Evolutionary conservation across 208 protist species (phyloP).

Genomic region (Strigomonas culicis): DNA sequence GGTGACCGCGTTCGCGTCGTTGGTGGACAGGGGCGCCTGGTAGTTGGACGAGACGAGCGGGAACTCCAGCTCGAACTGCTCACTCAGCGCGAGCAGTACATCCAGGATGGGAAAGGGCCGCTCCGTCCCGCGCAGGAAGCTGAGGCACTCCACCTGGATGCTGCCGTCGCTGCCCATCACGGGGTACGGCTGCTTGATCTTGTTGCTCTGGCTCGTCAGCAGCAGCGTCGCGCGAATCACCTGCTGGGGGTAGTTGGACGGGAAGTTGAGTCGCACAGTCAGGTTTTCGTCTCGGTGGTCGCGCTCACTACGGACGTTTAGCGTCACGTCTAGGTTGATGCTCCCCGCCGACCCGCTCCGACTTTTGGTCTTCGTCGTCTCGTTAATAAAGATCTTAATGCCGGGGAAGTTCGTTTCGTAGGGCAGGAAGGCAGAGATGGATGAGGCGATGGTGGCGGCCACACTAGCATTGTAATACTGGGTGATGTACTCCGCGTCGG

Average conservation of each 20-base stretch:
- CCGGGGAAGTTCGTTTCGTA: conserved; percentile 50
- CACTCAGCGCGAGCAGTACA: conserved; percentile 58
- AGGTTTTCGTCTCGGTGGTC: conserved; percentile 12
- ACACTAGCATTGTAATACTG: conserved; percentile 22
- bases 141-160: conserved; percentile 46
- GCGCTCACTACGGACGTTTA: conserved; percentile 14
- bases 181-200: conserved; percentile 44
- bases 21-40: not conserved
- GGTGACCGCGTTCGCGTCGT: not conserved
- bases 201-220: conserved; percentile 15
- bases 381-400: conserved; percentile 16
- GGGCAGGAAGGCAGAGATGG: conserved; percentile 46
- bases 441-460: conserved; percentile 34
- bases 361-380: not conserved
- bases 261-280: conserved; percentile 28
- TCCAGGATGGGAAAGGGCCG: conserved; percentile 60
- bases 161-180: conserved; percentile 43
- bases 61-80: conserved; percentile 73
- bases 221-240: conserved; percentile 26
- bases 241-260: conserved; percentile 27
- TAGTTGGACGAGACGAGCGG: conserved; percentile 32
- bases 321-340: conserved; percentile 19
- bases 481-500: conserved; percentile 21
- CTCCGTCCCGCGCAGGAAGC: conserved; percentile 40
- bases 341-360: too few species aligned